Evolutionary conservation across 306 rosid genomes (phyloP), one percentile per base, ranked within the genome.

Genomic region (Sophora flavescens): DNA sequence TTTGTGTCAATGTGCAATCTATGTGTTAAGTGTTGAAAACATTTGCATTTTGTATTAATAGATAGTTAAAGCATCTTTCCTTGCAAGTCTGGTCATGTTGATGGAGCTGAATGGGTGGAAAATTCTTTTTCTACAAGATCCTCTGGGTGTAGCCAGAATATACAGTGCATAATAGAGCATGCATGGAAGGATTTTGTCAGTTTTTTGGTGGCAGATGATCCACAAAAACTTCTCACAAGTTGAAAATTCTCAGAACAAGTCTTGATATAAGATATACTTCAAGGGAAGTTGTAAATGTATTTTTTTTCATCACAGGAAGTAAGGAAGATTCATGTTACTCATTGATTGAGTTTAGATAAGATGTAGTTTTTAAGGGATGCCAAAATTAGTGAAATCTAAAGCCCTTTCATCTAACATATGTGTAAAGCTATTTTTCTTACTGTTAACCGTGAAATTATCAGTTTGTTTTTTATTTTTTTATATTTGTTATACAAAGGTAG

Each of bases 21-120:
- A 22, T 22, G 22, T 22, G 22, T 22, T 51, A 51, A 69, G 26
- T 33, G 35, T 2, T 28, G 36, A 28, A n/a, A 41, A 4, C 32
- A 45, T 60, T 62, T 61, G 14, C 41, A 50, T 62, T 67, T 67
- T 75, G 51, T 12, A 6, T 30, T 41, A 35, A 26, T 3, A 33
- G 39, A 35, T 62, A 50, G 6, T 48, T 48, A 30, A 62, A 22
- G 67, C 9, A 32, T 61, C 13, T 47, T 45, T 45, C 5, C 13
- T n/a, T 28, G 45, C 4, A 32, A 28, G 0, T 16, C 26, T 33
- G 13, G 51, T 15, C 35, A 5, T 33, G 48, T 35, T 16, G 38
- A 33, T 35, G 63, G 63, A 9, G 62, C 35, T 35, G 32, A 35
- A 33, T 70, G 50, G 16, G 22, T 53, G 13, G 22, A 52, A 16